These are phyloP conservation scores for Podospora conica DNA, from an alignment of 495 filamentous ascomycete genomes.

Conservation along the genomic window DNA sequence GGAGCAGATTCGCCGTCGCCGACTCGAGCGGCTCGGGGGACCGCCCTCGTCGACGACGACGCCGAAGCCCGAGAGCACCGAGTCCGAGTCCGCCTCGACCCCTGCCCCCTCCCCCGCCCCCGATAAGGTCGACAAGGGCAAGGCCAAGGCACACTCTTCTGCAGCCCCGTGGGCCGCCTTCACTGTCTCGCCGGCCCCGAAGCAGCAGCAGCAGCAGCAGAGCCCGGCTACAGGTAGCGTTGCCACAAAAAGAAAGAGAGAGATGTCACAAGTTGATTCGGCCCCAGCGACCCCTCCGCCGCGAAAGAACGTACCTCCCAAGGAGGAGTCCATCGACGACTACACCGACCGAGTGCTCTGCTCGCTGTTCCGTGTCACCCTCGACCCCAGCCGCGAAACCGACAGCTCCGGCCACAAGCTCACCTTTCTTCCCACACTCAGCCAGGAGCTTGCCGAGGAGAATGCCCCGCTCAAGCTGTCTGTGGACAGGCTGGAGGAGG, in stretches of 20 bases:
- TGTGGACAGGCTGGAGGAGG: slow-evolving; percentile 60
- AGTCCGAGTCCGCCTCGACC: slow-evolving; percentile 1
- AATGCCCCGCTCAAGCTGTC: slow-evolving; percentile 53
- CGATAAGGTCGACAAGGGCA: slow-evolving; percentile 3
- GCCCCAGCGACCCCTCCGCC: slow-evolving; percentile 22
- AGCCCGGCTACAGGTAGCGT: slow-evolving; percentile 23
- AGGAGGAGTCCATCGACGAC: slow-evolving; percentile 45
- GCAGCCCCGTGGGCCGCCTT: slow-evolving; percentile 21
- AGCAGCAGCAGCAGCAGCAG: slow-evolving; percentile 7
- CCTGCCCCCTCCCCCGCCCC: slow-evolving; percentile 6
- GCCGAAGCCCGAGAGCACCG: slow-evolving; percentile 7
- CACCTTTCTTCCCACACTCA: slow-evolving; percentile 51
- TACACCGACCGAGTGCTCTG: slow-evolving; percentile 67
- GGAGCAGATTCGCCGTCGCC: slow-evolving; percentile 36
- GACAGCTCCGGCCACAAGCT: slow-evolving; percentile 59
- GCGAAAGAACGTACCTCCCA: slow-evolving; percentile 20
- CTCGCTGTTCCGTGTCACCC: slow-evolving; percentile 64
- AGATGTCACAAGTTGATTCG: slow-evolving; percentile 24
- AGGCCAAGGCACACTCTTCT: slow-evolving; percentile 2
- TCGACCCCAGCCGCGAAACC: slow-evolving; percentile 52
- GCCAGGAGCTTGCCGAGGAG: slow-evolving; percentile 60
- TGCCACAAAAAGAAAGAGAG: slow-evolving; percentile 21
- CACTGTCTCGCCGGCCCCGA: slow-evolving; percentile 21
- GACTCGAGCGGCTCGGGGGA: slow-evolving; percentile 39
- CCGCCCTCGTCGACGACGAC: slow-evolving; percentile 12